phyloP scores from a whole-genome alignment of 805 yeast genomes.

The Candida tammaniensis region DNA sequence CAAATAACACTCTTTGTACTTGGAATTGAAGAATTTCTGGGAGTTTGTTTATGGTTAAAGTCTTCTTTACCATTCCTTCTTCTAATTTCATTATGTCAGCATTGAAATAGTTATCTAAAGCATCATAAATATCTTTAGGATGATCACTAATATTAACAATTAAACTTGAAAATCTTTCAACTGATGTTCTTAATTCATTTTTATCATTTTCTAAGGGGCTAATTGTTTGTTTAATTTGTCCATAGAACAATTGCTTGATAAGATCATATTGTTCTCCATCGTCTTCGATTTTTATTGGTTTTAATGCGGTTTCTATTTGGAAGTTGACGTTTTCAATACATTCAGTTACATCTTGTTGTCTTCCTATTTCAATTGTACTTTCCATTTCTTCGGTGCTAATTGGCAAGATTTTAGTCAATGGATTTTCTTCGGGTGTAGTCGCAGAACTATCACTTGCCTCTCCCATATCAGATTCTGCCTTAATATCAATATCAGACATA shows the following conservation, averaged over 20 bases:
- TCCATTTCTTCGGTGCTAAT: slow-evolving; percentile 65
- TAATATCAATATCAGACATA: too few species aligned
- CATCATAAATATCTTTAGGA: slow-evolving; percentile 86
- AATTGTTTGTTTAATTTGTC: slow-evolving; percentile 77
- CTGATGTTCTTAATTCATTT: slow-evolving; percentile 26
- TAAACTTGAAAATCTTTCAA: slow-evolving; percentile 76
- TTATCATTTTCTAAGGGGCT: slow-evolving; percentile 44
- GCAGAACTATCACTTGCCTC: slow-evolving; percentile 1
- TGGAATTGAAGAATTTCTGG: slow-evolving; percentile 89
- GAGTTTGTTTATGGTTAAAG: slow-evolving; percentile 64
- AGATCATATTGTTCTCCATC: slow-evolving; percentile 81
- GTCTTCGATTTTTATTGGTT: slow-evolving; percentile 58
- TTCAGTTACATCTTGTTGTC: slow-evolving; percentile 97
- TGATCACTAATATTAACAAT: slow-evolving; percentile 85
- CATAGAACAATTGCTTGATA: slow-evolving; percentile 78
- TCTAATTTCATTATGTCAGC: slow-evolving; percentile 69
- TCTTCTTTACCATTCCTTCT: slow-evolving; percentile 71
- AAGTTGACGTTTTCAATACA: slow-evolving; percentile 92
- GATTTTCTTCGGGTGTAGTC: slow-evolving; percentile 2
- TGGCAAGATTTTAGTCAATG: slow-evolving; percentile 21
- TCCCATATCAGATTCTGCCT: not conserved
- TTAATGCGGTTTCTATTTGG: slow-evolving; percentile 85
- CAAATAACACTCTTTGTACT: slow-evolving; percentile 91
- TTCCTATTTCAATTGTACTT: slow-evolving; percentile 72
- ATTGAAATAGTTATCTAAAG: slow-evolving; percentile 78